Evolutionary conservation across 306 rosid genomes (phyloP), one percentile per base, ranked within the genome.

Genomic region (Lupinus albus): DNA sequence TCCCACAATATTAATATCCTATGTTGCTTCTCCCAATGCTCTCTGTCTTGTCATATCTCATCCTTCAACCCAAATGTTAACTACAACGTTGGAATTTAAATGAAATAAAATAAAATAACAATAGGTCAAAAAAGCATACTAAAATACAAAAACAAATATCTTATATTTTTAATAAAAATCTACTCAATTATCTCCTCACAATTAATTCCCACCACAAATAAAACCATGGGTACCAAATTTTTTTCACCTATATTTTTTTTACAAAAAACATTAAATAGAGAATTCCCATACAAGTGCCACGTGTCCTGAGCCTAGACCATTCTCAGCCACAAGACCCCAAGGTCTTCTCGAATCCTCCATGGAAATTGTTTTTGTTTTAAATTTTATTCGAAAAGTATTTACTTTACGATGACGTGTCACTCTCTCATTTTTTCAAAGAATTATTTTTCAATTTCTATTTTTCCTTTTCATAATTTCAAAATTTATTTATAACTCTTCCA

Each of bases 331-430:
- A 89, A 84, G 80, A 55, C 81, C 69, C 64, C 41, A 20, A 54
- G 5, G 15, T 20, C 70, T 88, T 88, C 92, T 75, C 71, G 95
- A 80, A 71, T 71, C 61, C 75, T 86, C 91, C 28, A 17, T 21
- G 61, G 33, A 71, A 47, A 46, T 49, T 41, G 11, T 71, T 53
- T 38, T 1, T 4, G 11, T 28, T 71, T 47, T 53, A 25, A 1
- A 25, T 1, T 39, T 38, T 16, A 51, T 36, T 30, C 16, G 0
- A 10, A 76, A 70, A 35, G 8, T 6, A 14, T 57, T 65, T 76
- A 28, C 30, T 3, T 20, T 7, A 2, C 25, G 72, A 79, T 65
- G 69, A 83, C 86, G 85, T 89, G 96, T 79, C 87, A 0, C 14
- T 46, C 57, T 63, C 70, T 69, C 25, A 3, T 44, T 56, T 71